Evolutionary conservation across 768 basidiomycete genomes (phyloP).

Genomic region (Mycena crocata): DNA sequence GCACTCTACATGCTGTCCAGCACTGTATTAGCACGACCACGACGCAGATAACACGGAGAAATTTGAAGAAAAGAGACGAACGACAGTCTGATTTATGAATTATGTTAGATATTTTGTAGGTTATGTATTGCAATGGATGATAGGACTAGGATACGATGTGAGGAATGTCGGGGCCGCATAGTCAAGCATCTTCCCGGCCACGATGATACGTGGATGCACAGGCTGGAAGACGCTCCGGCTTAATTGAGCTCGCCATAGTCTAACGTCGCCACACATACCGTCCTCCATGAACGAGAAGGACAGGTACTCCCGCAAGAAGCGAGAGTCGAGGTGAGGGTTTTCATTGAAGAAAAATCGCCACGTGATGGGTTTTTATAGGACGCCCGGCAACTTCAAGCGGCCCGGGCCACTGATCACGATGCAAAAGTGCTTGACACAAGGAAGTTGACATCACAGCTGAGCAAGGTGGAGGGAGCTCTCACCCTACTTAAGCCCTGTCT

Average conservation of each 20-base stretch:
- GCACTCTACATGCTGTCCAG: conserved; percentile 61
- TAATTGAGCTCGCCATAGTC: conserved; percentile 72
- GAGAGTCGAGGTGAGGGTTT: conserved; percentile 53
- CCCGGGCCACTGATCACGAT: no score
- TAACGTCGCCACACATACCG: conserved; percentile 69
- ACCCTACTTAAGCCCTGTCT: no score
- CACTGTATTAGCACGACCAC: conserved; percentile 42
- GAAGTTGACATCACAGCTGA: background rate
- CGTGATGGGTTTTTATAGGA: conserved; percentile 6
- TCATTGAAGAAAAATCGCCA: conserved; percentile 29
- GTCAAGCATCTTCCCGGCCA: conserved; percentile 76
- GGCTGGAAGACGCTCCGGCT: conserved; percentile 77
- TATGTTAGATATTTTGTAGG: conserved; percentile 31
- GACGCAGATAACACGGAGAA: conserved; percentile 1
- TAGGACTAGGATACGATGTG: background rate
- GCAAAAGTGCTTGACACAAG: no score
- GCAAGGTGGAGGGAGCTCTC: background rate
- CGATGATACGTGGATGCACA: conserved; percentile 47
- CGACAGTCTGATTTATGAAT: conserved; percentile 22
- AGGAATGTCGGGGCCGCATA: conserved; percentile 73
- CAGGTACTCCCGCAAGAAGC: conserved; percentile 64
- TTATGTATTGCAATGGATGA: conserved; percentile 24
- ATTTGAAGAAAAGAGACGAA: background rate
- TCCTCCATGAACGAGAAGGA: conserved; percentile 54
- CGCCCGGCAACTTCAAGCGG: background rate